These are phyloP conservation scores for Globisporangium emineosum DNA, from an alignment of 352 stramenopile genomes.

Conservation along the genomic window DNA sequence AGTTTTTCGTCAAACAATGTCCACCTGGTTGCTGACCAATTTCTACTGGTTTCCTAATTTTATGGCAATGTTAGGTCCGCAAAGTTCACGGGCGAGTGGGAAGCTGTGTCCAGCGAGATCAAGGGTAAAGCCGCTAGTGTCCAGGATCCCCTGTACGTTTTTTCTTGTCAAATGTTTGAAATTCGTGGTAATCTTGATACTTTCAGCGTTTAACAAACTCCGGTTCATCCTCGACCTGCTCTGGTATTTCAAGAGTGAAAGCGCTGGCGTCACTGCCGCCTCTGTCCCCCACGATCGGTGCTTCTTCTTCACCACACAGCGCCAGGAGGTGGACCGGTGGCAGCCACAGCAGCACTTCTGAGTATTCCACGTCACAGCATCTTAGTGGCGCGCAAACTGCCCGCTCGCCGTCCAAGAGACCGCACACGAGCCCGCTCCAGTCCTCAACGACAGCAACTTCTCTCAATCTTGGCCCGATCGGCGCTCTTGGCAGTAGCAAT, in stretches of 20 bases:
- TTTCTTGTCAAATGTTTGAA: too few relatives aligned
- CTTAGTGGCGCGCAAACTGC: slow-evolving; percentile 6
- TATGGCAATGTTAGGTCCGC: slow-evolving; percentile 21
- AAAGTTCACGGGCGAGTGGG: slow-evolving; percentile 39
- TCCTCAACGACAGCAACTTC: not conserved
- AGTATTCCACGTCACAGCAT: not conserved
- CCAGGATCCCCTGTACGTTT: slow-evolving; percentile 9
- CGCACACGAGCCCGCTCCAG: slow-evolving; percentile 22
- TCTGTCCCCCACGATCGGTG: not conserved
- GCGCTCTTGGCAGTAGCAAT: not conserved
- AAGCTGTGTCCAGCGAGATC: slow-evolving; percentile 26
- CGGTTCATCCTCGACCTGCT: too few relatives aligned
- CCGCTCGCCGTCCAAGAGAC: slow-evolving; percentile 5
- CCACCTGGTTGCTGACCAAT: not conserved
- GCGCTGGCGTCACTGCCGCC: slow-evolving; percentile 15
- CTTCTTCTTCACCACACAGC: not conserved
- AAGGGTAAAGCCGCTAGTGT: slow-evolving; percentile 9
- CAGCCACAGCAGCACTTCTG: not conserved
- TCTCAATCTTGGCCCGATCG: not conserved
- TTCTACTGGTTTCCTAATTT: not conserved
- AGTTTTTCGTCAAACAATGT: not conserved
- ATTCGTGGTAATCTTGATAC: too few relatives aligned
- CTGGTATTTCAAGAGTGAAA: too few relatives aligned
- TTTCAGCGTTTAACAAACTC: too few relatives aligned
- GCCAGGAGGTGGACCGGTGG: not conserved